These are phyloP conservation scores for Mycena rebaudengoi DNA, from an alignment of 768 basidiomycete species.

Conservation along the genomic window DNA sequence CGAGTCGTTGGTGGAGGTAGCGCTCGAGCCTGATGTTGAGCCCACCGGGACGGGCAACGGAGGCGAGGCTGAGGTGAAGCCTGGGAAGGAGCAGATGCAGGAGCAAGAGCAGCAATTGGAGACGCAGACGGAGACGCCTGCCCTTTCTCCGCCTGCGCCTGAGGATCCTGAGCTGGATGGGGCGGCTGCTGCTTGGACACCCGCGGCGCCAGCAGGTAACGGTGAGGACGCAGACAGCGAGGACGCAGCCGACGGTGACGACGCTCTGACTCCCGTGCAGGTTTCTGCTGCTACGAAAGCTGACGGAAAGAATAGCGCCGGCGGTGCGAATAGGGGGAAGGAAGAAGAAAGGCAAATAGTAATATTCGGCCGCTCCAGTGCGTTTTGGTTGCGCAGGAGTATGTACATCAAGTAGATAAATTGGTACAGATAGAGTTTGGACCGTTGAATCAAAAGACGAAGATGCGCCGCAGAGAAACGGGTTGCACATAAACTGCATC, in stretches of 20 bases:
- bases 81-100: conserved; percentile 3
- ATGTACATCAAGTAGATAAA: background rate
- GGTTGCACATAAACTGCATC: background rate
- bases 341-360: conserved; percentile 18
- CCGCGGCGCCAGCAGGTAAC: conserved; percentile 4
- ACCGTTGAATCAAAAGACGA: background rate
- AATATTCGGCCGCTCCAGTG: background rate
- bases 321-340: conserved; percentile 10
- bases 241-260: background rate
- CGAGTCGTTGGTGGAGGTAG: conserved; percentile 1
- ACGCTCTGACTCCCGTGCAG: background rate
- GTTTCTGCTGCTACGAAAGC: background rate
- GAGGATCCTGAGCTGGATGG: conserved; percentile 7
- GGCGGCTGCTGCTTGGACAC: background rate
- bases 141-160: background rate
- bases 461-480: background rate
- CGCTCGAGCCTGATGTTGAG: background rate
- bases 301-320: conserved; percentile 11
- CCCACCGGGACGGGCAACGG: conserved; percentile 2
- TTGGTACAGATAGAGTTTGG: conserved; percentile 4
- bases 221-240: conserved; percentile 3
- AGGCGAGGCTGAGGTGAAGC: conserved; percentile 4
- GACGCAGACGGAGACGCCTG: conserved; percentile 4
- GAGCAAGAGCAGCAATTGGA: background rate
- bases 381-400: background rate